Evolutionary conservation across 768 basidiomycete genomes (phyloP).

Genomic region (Pleurotus ostreatus): DNA sequence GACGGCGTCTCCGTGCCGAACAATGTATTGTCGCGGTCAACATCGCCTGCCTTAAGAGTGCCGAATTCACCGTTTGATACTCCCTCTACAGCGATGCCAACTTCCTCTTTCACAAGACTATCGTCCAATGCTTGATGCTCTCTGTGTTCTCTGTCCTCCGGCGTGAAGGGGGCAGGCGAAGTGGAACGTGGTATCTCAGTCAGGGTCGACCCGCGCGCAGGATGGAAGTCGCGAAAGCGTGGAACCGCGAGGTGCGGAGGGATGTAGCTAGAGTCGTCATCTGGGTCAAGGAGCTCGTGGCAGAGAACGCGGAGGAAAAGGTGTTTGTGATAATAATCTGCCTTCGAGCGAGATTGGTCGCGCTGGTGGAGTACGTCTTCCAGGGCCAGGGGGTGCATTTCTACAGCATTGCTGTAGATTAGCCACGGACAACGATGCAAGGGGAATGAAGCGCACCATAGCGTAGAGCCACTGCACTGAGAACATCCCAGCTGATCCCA

Average conservation of each 20-base stretch:
- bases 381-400: slow-evolving; percentile 66
- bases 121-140: slow-evolving; percentile 1
- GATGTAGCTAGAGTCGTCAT: slow-evolving; percentile 16
- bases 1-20: not conserved
- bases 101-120: not conserved
- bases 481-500: slow-evolving; percentile 68
- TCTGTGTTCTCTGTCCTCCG: slow-evolving; percentile 14
- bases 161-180: slow-evolving; percentile 33
- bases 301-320: slow-evolving; percentile 68
- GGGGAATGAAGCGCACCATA: slow-evolving; percentile 41
- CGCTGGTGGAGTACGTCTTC: slow-evolving; percentile 65
- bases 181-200: slow-evolving; percentile 28
- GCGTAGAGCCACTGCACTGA: slow-evolving; percentile 61
- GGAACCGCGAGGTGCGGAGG: not conserved
- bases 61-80: slow-evolving; percentile 5
- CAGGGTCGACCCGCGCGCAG: slow-evolving; percentile 22
- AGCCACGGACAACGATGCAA: not conserved
- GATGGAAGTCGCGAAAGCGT: not conserved
- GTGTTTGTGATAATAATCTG: slow-evolving; percentile 67
- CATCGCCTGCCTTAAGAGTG: not conserved
- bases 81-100: not conserved
- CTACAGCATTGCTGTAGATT: slow-evolving; percentile 24
- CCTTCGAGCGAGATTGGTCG: slow-evolving; percentile 56
- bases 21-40: not conserved
- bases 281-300: slow-evolving; percentile 46